These are phyloP conservation scores for Sphaerosporella brunnea DNA, from an alignment of 495 filamentous ascomycete species.

Conservation along the genomic window DNA sequence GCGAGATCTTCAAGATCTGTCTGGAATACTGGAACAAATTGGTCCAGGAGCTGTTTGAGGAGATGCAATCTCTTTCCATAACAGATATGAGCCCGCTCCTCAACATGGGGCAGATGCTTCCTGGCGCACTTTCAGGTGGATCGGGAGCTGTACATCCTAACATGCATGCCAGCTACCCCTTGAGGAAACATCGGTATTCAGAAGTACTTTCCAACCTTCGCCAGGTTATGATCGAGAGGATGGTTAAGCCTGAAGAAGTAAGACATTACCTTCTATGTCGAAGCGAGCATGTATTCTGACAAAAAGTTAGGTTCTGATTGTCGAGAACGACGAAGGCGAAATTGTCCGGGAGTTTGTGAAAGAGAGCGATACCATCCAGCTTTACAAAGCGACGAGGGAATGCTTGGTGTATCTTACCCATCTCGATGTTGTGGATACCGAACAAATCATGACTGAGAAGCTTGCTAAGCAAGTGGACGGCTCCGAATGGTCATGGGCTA, in stretches of 20 bases:
- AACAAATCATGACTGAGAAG: conserved; percentile 98
- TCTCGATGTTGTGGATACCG: conserved; percentile 90
- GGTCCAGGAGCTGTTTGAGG: conserved; percentile 95
- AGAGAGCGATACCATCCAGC: conserved; percentile 94
- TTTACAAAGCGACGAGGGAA: conserved; percentile 97
- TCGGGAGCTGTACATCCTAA: conserved; percentile 66
- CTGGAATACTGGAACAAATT: conserved; percentile 98
- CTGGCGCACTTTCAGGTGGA: conserved; percentile 44
- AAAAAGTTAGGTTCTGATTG: conserved; percentile 58
- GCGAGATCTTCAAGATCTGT: conserved; percentile 98
- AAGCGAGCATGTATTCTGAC: neutral
- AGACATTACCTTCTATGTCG: conserved; percentile 2
- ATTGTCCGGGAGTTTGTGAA: conserved; percentile 98
- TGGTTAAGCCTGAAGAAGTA: conserved; percentile 85
- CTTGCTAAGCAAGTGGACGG: conserved; percentile 85
- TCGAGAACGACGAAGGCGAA: conserved; percentile 98
- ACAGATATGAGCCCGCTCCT: conserved; percentile 79
- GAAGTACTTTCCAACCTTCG: conserved; percentile 85
- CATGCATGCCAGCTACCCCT: conserved; percentile 65
- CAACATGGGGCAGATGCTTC: conserved; percentile 39
- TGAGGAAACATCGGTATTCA: conserved; percentile 93
- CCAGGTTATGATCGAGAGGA: conserved; percentile 98
- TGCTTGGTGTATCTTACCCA: conserved; percentile 96
- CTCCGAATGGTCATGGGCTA: conserved; percentile 94
- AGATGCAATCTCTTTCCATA: conserved; percentile 88